A percentile compares a stretch with the other conserved stretches of the same genome.
These are phyloP conservation scores for Ustilago crameri DNA, from an alignment of 1,284 basidiomycete genomes.

Conservation along the genomic window DNA sequence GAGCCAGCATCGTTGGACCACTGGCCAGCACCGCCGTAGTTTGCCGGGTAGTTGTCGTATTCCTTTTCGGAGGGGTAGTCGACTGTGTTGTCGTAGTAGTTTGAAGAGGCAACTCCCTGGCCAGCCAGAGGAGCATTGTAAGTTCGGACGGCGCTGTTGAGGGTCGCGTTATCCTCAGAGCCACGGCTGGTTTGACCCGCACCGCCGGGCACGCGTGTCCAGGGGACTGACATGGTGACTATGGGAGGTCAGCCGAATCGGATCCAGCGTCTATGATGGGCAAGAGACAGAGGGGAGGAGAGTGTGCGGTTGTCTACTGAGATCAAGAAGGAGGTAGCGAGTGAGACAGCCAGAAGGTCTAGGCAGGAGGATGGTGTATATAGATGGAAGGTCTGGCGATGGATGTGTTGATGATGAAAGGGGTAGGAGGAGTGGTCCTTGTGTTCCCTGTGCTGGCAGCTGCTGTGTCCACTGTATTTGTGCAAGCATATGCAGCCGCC, in stretches of 20 bases:
- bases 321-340: no score
- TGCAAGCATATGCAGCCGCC: conserved; percentile 15
- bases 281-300: background rate
- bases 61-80: conserved; percentile 42
- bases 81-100: conserved; percentile 33
- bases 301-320: background rate
- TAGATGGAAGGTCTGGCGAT: background rate
- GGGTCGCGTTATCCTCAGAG: conserved; percentile 33
- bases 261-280: background rate
- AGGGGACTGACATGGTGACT: conserved; percentile 41
- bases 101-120: conserved; percentile 20
- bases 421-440: no score
- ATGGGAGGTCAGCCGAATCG: background rate
- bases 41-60: conserved; percentile 27
- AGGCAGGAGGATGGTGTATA: no score
- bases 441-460: conserved; percentile 7
- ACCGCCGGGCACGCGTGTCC: conserved; percentile 40
- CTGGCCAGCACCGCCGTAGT: conserved; percentile 34
- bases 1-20: conserved; percentile 31
- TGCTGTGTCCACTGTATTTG: conserved; percentile 1
- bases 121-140: conserved; percentile 38
- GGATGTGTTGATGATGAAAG: background rate
- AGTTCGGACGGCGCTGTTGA: conserved; percentile 19
- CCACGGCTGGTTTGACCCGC: conserved; percentile 1
- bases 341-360: no score